These are phyloP conservation scores for Fereydounia khargensis DNA, from an alignment of 1,284 basidiomycete species.

Conservation along the genomic window DNA sequence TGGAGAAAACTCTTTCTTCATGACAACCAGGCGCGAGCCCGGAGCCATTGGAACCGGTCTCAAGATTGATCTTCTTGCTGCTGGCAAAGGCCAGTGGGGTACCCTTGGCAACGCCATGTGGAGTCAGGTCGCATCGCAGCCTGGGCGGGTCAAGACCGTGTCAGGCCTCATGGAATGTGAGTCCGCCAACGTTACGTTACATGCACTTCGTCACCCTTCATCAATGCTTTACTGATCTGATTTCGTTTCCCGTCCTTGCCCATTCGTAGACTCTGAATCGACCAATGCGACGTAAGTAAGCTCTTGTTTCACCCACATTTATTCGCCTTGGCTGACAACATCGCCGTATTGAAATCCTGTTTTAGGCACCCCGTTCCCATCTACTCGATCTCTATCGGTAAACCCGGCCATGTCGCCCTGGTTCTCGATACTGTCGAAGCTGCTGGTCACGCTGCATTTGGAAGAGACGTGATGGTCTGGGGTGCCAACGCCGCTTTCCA, in stretches of 20 bases:
- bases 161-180: conserved; percentile 69
- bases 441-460: conserved; percentile 56
- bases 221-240: background rate
- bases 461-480: conserved; percentile 63
- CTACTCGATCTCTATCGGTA: conserved; percentile 68
- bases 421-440: conserved; percentile 48
- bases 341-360: no score
- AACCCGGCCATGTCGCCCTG: conserved; percentile 64
- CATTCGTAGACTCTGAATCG: background rate
- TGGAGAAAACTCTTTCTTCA: conserved; percentile 50
- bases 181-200: background rate
- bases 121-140: conserved; percentile 71
- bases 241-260: background rate
- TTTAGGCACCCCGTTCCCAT: conserved; percentile 70
- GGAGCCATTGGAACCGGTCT: background rate
- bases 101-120: conserved; percentile 79
- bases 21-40: conserved; percentile 16
- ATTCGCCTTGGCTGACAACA: no score
- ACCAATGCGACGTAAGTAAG: background rate
- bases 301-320: no score
- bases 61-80: conserved; percentile 69
- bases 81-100: conserved; percentile 81
- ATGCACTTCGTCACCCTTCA: background rate
- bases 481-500: conserved; percentile 55
- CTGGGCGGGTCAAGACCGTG: conserved; percentile 74